Base-by-base conservation (phyloP, 371 early-diverging fungal species). In the Rozella allomycis region DNA sequence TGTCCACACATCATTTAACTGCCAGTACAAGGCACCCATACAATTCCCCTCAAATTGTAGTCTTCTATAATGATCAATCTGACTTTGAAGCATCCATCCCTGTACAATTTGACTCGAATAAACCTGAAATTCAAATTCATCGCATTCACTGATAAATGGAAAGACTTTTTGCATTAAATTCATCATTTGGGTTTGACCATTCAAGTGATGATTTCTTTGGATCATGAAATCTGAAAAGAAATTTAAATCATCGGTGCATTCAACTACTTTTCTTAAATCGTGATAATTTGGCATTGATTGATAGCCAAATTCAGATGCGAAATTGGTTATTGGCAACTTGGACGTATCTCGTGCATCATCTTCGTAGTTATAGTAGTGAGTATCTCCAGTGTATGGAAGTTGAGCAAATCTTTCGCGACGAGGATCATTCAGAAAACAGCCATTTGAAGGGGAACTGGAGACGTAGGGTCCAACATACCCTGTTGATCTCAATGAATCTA, bases 271-370 rank as follows among this genome's bases (percentile, higher is more conserved):
- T n/a, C n/a, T n/a, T n/a, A n/a, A n/a, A n/a, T n/a, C n/a, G n/a
- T n/a, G n/a, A n/a, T n/a, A n/a, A n/a, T 16, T 12, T 5, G 28
- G 28, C 6, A 42, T 14, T 17, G 18, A 18, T 39, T 49, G 43
- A 43, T 45, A 46, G 25, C 50, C 50, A 30, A 43, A 49, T 26
- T 49, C 50, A 9, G 43, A 42, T 4, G 43, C 36, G 20, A 45
- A 49, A 1, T 46, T 39, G 11, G 46, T 43, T 12, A 40, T 38
- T 28, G 28, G 28, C 8, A 28, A 11, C 28, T 28, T 28, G 5
- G 7, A 14, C 5, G 16, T 16, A 16, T 11, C 14, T 6, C 6
- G 7, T 12, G 13, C 28, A 14, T 8, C 5, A 28, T 28, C 28
- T 12, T 28, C 16, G 14, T 28, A 28, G 13, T 28, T 28, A 12